Evolutionary conservation across 2,329 filamentous ascomycete species (phyloP).

Genomic region (Verticillium isaacii): DNA sequence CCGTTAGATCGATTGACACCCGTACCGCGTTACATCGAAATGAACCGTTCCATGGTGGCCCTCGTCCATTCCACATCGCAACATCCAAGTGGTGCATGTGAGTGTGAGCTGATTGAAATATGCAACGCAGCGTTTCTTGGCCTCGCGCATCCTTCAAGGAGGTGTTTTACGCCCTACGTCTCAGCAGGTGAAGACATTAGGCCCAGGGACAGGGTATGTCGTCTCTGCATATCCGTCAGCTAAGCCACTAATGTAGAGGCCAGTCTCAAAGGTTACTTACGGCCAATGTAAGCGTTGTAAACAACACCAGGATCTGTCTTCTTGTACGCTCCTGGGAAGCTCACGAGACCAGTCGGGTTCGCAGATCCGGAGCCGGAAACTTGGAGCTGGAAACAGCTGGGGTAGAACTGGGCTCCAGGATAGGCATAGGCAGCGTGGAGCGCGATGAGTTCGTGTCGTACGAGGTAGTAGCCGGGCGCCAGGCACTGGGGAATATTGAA

Average conservation of each 20-base stretch:
- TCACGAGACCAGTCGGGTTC: conserved; percentile 35
- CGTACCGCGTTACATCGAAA: too few relatives aligned
- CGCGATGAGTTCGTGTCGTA: conserved; percentile 54
- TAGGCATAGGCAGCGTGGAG: conserved; percentile 43
- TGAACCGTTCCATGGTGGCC: too few relatives aligned
- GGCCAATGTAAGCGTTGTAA: conserved; percentile 40
- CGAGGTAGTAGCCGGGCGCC: conserved; percentile 49
- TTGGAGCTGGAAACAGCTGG: conserved; percentile 53
- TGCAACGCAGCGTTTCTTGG: too few relatives aligned
- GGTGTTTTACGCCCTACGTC: too few relatives aligned
- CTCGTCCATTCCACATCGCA: too few relatives aligned
- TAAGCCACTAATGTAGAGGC: conserved; percentile 17
- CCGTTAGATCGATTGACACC: too few relatives aligned
- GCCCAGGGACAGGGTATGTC: conserved; percentile 43
- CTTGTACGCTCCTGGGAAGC: conserved; percentile 51
- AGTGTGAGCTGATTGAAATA: too few relatives aligned
- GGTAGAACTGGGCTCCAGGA: conserved; percentile 54
- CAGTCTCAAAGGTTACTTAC: not conserved
- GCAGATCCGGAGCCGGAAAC: conserved; percentile 44
- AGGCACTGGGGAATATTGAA: conserved; percentile 52
- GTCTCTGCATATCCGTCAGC: not conserved
- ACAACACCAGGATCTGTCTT: conserved; percentile 45
- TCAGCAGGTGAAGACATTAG: conserved; percentile 30
- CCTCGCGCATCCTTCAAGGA: too few relatives aligned
- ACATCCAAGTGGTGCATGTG: too few relatives aligned